Evolutionary conservation across 805 yeast genomes (phyloP).

Genomic region (Hermanozyma aechmeae): DNA sequence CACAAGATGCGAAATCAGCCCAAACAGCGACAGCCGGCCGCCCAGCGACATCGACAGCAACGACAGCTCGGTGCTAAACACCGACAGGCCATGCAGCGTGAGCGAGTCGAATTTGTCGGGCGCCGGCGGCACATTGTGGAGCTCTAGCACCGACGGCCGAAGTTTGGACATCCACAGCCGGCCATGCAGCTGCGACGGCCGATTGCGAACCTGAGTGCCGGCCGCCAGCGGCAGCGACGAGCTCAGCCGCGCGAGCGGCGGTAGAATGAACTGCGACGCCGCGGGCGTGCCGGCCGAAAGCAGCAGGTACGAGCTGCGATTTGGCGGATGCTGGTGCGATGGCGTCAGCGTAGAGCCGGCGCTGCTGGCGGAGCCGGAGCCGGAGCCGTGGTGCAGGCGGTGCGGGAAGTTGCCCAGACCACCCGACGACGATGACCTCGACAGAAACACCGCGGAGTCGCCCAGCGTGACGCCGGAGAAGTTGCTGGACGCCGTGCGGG

Average conservation of each 20-base stretch:
- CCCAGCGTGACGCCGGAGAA: too few species aligned
- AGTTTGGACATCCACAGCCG: constrained; percentile 13
- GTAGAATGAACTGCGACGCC: neutral
- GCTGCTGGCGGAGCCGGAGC: constrained; percentile 1
- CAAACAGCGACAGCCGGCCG: constrained; percentile 20
- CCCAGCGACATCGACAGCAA: constrained; percentile 21
- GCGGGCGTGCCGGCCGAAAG: neutral
- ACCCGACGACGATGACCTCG: constrained; percentile 1
- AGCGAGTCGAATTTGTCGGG: constrained; percentile 6
- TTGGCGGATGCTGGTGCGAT: constrained; percentile 1
- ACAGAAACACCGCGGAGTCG: too few species aligned
- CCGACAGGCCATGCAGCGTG: constrained; percentile 20
- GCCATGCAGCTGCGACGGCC: constrained; percentile 11
- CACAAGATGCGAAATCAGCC: constrained; percentile 16
- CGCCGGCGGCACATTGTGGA: constrained; percentile 10
- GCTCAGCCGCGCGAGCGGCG: neutral
- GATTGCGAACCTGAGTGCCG: constrained; percentile 2
- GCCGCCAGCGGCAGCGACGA: neutral
- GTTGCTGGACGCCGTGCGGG: too few species aligned
- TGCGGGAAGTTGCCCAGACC: neutral
- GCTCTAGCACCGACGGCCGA: constrained; percentile 27
- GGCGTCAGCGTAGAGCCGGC: constrained; percentile 1
- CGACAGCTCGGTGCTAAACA: constrained; percentile 29
- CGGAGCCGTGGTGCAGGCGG: constrained; percentile 1
- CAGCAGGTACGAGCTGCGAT: neutral